Evolutionary conservation across 805 yeast species (phyloP).

Genomic region (Clavispora fructus): DNA sequence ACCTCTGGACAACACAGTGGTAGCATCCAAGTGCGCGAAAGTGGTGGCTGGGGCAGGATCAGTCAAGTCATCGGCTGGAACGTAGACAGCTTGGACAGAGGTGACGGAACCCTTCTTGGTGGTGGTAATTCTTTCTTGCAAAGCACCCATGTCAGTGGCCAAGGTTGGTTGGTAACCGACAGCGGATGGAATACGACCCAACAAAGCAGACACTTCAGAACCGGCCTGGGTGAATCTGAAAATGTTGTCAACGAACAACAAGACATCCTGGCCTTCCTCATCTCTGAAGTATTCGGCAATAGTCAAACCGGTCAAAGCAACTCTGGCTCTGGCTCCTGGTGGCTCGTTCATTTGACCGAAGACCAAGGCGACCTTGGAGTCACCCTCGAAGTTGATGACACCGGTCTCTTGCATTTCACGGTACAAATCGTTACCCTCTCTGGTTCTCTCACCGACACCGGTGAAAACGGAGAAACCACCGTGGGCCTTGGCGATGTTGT

Average conservation of each 20-base stretch:
- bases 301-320: slow-evolving; percentile 98
- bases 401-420: slow-evolving; percentile 99
- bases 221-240: slow-evolving; percentile 99
- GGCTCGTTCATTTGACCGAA: slow-evolving; percentile 99
- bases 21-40: slow-evolving; percentile 99
- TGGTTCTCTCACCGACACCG: slow-evolving; percentile 99
- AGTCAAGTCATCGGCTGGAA: slow-evolving; percentile 99
- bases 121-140: slow-evolving; percentile 99
- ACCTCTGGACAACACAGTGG: slow-evolving; percentile 99
- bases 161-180: slow-evolving; percentile 99
- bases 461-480: slow-evolving; percentile 99
- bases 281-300: slow-evolving; percentile 99
- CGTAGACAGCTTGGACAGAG: slow-evolving; percentile 99
- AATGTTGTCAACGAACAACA: slow-evolving; percentile 98
- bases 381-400: slow-evolving; percentile 99
- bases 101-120: slow-evolving; percentile 99
- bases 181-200: slow-evolving; percentile 99
- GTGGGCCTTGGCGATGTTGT: slow-evolving; percentile 99
- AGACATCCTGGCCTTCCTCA: slow-evolving; percentile 99
- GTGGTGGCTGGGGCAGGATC: slow-evolving; percentile 99
- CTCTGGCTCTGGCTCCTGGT: slow-evolving; percentile 99
- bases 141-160: slow-evolving; percentile 99
- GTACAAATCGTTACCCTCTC: slow-evolving; percentile 99
- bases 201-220: slow-evolving; percentile 99
- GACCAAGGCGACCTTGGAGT: slow-evolving; percentile 97